Percentiles rank a stretch among this genome's conserved stretches.
Evolutionary conservation across 768 basidiomycete species (phyloP).

Genomic region (Auriculariales sp.): DNA sequence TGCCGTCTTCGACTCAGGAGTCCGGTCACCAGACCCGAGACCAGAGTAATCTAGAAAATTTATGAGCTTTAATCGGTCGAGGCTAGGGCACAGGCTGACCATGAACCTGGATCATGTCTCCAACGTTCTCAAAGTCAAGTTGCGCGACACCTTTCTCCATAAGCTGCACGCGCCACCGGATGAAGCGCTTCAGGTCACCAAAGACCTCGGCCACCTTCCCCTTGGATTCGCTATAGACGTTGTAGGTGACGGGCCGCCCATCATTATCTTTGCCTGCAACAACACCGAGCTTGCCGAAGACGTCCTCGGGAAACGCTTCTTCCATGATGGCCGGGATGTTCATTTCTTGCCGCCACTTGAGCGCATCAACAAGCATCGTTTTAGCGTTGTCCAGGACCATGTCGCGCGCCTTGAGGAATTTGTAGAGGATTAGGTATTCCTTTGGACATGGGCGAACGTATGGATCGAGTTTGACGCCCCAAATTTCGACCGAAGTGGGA

Average conservation of each 20-base stretch:
- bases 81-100: slow-evolving; percentile 21
- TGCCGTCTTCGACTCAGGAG: slow-evolving; percentile 62
- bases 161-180: slow-evolving; percentile 72
- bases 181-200: slow-evolving; percentile 58
- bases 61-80: too few species aligned
- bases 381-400: slow-evolving; percentile 38
- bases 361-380: slow-evolving; percentile 52
- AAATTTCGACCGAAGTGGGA: slow-evolving; percentile 20
- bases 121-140: slow-evolving; percentile 60
- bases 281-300: slow-evolving; percentile 50
- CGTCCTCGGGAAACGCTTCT: slow-evolving; percentile 45
- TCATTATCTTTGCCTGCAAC: slow-evolving; percentile 58
- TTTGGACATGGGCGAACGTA: slow-evolving; percentile 42
- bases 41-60: slow-evolving; percentile 83
- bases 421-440: slow-evolving; percentile 64
- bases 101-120: slow-evolving; percentile 62
- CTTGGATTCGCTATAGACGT: too few species aligned
- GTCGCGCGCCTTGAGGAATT: slow-evolving; percentile 48
- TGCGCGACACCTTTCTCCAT: slow-evolving; percentile 52
- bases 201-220: slow-evolving; percentile 66
- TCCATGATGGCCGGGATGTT: slow-evolving; percentile 42
- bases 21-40: slow-evolving; percentile 47
- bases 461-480: slow-evolving; percentile 64
- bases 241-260: slow-evolving; percentile 58
- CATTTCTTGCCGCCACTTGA: slow-evolving; percentile 60